Percentiles rank a stretch among this genome's conserved stretches.
These are phyloP conservation scores for Phytophthora fragariaefolia DNA, from an alignment of 352 stramenopile species.

Conservation along the genomic window DNA sequence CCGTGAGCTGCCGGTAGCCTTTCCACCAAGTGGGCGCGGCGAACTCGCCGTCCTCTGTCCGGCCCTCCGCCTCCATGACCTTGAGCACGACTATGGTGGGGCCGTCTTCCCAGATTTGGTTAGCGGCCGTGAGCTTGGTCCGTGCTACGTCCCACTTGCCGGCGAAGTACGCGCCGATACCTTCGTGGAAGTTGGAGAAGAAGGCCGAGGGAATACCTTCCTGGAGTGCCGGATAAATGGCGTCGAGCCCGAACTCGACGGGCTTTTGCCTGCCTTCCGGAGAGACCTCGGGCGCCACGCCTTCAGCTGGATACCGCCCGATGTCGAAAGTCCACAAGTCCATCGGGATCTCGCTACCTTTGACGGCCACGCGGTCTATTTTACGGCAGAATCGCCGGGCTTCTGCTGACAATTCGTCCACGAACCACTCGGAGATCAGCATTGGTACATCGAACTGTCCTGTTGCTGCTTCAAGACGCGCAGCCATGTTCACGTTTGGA, in stretches of 20 bases:
- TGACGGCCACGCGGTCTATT: conserved; percentile 96
- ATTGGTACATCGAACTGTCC: conserved; percentile 96
- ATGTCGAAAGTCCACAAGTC: conserved; percentile 96
- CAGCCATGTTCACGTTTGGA: conserved; percentile 98
- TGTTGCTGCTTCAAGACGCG: conserved; percentile 94
- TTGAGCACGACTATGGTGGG: conserved; percentile 92
- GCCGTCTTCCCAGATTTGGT: conserved; percentile 92
- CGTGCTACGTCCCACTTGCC: conserved; percentile 92
- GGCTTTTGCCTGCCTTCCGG: conserved; percentile 75
- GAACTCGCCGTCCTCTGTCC: conserved; percentile 62
- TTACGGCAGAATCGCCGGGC: conserved; percentile 91
- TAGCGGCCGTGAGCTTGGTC: conserved; percentile 83
- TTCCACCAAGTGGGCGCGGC: conserved; percentile 90
- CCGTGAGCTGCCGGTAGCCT: conserved; percentile 92
- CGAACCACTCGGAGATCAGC: conserved; percentile 95
- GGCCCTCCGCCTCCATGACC: conserved; percentile 92
- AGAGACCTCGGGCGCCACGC: conserved; percentile 55
- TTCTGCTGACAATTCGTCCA: conserved; percentile 91
- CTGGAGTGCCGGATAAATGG: conserved; percentile 78
- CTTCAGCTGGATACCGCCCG: conserved; percentile 73
- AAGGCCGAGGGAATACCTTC: conserved; percentile 89
- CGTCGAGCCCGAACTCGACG: conserved; percentile 81
- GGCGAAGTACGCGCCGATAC: conserved; percentile 93
- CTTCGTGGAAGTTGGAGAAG: conserved; percentile 91
- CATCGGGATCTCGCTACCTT: conserved; percentile 96